Evolutionary conservation across 257 asterid genomes (phyloP), one percentile per base, ranked within the genome.

Genomic region (Knoxia roxburghii): DNA sequence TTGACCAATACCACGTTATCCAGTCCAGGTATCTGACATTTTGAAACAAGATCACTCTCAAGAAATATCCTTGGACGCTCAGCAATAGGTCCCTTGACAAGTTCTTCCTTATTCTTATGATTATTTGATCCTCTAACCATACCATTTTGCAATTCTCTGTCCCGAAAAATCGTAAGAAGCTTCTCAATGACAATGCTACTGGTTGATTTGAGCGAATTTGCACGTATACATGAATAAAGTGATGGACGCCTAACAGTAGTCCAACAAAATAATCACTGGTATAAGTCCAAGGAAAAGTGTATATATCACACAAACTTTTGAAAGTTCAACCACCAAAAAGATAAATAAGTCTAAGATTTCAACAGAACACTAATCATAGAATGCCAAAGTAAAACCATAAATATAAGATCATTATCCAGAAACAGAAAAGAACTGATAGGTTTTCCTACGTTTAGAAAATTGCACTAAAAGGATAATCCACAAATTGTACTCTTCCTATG

Each of bases 151-250:
- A 76, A 75, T 71, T 75, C 77, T 30, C 74, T 76, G 73, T 80
- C 92, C 71, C 75, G 73, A 13, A 93, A 82, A 69, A 83, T 57
- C 65, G 75, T 78, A 72, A 66, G 64, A 41, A 93, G 95, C 77
- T 93, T 93, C 82, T 84, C 60, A 29, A 86, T 76, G 71, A 90
- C 95, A 23, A 77, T 74, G 69, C 83, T 94, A 50, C 81, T 80
- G 15, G 96, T 85, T 29, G 97, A 75, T 75, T 80, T 84, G 65
- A 85, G 88, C 5, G 87, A 81, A 74, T 93, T 93, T 65, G 90
- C 99, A 71, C 97, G 96, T 59, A 90, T 68, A 78, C 99, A 93
- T 40, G 99, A 88, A 87, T 93, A 93, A 77, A 95, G 82, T 0
- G 99, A 90, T 1, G 99, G 97, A 33, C 73, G 87, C 95, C 99